Percentiles rank a stretch among this genome's conserved stretches.
phyloP scores from a whole-genome alignment of 2,329 filamentous ascomycete genomes.

The Cladosporium cucumerinum region DNA sequence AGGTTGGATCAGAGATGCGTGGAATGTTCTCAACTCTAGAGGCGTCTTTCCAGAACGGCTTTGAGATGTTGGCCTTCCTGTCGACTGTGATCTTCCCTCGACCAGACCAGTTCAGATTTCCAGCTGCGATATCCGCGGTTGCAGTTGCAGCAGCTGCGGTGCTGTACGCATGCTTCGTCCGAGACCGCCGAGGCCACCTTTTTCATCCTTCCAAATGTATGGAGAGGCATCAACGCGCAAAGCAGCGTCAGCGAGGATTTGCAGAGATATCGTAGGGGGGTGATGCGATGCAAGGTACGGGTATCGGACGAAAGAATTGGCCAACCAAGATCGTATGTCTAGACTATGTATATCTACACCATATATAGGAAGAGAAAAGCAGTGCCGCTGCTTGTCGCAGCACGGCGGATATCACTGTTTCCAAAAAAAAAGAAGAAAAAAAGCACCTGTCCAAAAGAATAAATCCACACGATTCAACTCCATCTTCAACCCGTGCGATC shows the following conservation, averaged over 20 bases:
- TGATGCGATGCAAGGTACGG: not conserved
- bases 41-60: constrained; percentile 64
- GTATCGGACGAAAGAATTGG: too few species aligned
- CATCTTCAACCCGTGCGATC: not conserved
- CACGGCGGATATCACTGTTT: constrained; percentile 10
- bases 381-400: not conserved
- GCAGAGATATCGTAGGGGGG: not conserved
- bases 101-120: constrained; percentile 63
- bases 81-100: constrained; percentile 62
- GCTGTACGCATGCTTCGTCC: constrained; percentile 57
- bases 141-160: constrained; percentile 51
- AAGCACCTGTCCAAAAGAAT: not conserved
- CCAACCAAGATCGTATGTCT: not conserved
- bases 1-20: constrained; percentile 44
- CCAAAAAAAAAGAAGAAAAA: too few species aligned
- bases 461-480: not conserved
- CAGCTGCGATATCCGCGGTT: constrained; percentile 56
- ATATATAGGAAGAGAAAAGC: not conserved
- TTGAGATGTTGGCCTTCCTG: constrained; percentile 65
- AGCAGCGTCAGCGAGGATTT: not conserved
- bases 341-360: not conserved
- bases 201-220: constrained; percentile 45
- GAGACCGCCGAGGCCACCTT: constrained; percentile 58
- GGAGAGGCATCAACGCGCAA: not conserved
- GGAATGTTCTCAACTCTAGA: constrained; percentile 68